phyloP scores from a whole-genome alignment of 2,329 filamentous ascomycete genomes.

The Xylariaceae sp. region DNA sequence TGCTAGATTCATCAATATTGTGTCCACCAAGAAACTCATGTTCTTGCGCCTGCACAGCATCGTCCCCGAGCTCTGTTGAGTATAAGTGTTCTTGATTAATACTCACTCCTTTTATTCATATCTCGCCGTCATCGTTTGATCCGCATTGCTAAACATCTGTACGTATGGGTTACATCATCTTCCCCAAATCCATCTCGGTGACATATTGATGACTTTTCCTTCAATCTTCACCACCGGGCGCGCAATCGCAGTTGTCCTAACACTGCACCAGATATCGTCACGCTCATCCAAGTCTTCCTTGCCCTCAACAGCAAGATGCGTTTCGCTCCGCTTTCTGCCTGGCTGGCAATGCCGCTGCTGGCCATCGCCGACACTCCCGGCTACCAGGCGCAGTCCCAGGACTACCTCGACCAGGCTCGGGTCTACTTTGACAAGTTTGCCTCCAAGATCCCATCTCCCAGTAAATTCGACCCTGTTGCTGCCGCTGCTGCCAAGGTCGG shows the following conservation, averaged over 20 bases:
- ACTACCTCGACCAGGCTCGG: conserved; percentile 58
- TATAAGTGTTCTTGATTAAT: not conserved
- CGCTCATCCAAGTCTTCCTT: not conserved
- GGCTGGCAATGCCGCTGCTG: conserved; percentile 55
- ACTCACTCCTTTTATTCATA: not conserved
- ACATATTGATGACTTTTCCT: not conserved
- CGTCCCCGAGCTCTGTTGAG: too few relatives aligned
- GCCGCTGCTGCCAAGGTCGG: conserved; percentile 50
- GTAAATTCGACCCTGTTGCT: conserved; percentile 37
- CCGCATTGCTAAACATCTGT: conserved; percentile 1
- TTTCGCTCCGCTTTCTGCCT: conserved; percentile 47
- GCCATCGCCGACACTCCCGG: conserved; percentile 51
- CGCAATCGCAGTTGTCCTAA: conserved; percentile 9
- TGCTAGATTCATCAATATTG: too few relatives aligned
- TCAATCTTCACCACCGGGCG: conserved; percentile 4
- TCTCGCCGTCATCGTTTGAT: not conserved
- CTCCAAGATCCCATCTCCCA: conserved; percentile 49
- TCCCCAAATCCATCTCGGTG: not conserved
- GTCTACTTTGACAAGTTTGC: conserved; percentile 50
- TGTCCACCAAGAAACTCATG: too few relatives aligned
- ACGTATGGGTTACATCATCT: conserved; percentile 26
- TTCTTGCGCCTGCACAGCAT: too few relatives aligned
- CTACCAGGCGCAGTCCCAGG: conserved; percentile 61
- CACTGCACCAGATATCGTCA: conserved; percentile 8
- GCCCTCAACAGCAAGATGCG: conserved; percentile 46